Base-by-base conservation (phyloP, 2,329 filamentous ascomycete species). In the Claviceps fusiformis region DNA sequence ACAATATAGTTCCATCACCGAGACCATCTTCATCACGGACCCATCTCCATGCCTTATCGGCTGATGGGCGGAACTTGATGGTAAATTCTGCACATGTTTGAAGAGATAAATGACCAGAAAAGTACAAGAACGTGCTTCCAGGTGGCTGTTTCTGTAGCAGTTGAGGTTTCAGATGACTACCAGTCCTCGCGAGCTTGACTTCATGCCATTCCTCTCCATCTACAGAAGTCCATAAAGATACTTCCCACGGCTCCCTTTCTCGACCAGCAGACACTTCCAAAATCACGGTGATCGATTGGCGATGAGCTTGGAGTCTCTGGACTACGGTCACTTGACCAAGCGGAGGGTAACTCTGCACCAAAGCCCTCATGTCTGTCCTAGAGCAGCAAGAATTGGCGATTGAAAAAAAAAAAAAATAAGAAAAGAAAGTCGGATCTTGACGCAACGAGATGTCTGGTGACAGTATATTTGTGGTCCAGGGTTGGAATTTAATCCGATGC, bases 321-420 rank as follows among this genome's bases (percentile, higher is more conserved):
- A 87, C 64, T 51, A 80, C 75, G 1, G 88, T 90, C 29, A 87
- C 78, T 65, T 91, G 87, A 2, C 85, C 88, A 53, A 95, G 70
- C 1, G 89, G 81, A 13, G 91, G 91, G 63, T 82, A 84, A 57
- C 74, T 75, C 27, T 73, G 72, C 19, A 79, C 60, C 13, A 64
- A 61, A 41, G 68, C 64, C 7, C 67, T 67, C 69, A 74, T 75
- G 2, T 57, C 59, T 53, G 31, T 51, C 9, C 6, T 41, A 27
- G 49, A 39, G 17, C 27, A 45, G 48, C 8, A 24, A n/a, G 47
- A 6, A n/a, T 29, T 37, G 10, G 7, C 35, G 35, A 10, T 13
- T 10, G 35, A 37, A 9, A 37, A 37, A 37, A 7, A 37, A 10
- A 37, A 3, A 13, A 37, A 13, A 1, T 2, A 10, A 10, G 35